phyloP scores from a whole-genome alignment of 345 rosid species.

The Schrenkiella parvula region DNA sequence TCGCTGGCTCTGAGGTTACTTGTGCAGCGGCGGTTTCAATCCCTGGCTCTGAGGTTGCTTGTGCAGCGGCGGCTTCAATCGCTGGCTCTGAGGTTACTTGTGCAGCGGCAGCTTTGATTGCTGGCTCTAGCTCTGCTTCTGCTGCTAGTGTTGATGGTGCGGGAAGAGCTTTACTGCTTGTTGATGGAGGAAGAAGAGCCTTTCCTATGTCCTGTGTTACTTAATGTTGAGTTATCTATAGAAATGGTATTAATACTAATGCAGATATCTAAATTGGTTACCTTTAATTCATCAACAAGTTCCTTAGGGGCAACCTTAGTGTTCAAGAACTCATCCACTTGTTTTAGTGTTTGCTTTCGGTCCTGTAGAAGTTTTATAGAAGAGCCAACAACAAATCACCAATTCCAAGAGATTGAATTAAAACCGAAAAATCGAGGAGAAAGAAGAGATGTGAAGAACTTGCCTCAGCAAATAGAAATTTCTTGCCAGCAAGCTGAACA shows the following conservation, averaged over 20 bases:
- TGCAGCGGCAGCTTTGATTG: not conserved
- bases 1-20: constrained; percentile 35
- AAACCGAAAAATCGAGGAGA: not conserved
- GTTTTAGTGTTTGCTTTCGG: constrained; percentile 69
- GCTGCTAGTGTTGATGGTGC: constrained; percentile 39
- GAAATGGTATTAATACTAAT: not conserved
- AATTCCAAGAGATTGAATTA: not conserved
- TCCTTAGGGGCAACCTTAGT: constrained; percentile 85
- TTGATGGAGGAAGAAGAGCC: constrained; percentile 64
- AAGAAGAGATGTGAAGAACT: constrained; percentile 18
- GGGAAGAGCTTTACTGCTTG: constrained; percentile 57
- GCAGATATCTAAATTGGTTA: constrained; percentile 17
- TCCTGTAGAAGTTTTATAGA: constrained; percentile 47
- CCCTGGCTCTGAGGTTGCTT: constrained; percentile 28
- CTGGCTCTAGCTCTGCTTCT: constrained; percentile 27
- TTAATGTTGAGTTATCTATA: constrained; percentile 1
- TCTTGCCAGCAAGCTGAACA: constrained; percentile 80
- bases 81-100: constrained; percentile 15
- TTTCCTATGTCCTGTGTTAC: constrained; percentile 64
- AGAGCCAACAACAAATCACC: not conserved
- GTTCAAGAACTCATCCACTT: constrained; percentile 81
- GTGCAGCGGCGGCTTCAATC: not conserved
- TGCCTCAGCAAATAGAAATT: constrained; percentile 82
- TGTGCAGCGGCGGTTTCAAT: constrained; percentile 46
- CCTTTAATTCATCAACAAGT: constrained; percentile 78